Base-by-base conservation (phyloP, 345 rosid genomes). In the Pistacia integerrima region DNA sequence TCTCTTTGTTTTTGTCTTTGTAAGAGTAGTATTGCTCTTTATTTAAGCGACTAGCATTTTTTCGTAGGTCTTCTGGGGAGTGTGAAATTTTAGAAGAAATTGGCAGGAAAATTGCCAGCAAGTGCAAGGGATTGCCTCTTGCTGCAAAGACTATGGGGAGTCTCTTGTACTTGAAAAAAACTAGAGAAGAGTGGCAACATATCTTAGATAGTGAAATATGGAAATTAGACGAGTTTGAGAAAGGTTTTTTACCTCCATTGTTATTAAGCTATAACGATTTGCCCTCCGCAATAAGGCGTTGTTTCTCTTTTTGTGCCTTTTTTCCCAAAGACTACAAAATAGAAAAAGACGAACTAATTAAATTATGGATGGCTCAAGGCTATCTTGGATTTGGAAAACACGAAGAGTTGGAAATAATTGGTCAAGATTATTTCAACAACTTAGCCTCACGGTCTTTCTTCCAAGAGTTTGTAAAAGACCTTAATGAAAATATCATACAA, bases 231-330 rank as follows among this genome's bases (percentile, higher is more conserved):
- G 49, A 55, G 49, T 18, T 70, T 1, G 30, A 52, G n/a, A 3
- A 35, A 33, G 49, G 18, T 18, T 17, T 70, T 70, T 35, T 38
- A 0, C 3, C 64, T 0, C 36, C 38, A 0, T 1, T 71, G 3
- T 44, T 57, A 2, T n/a, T 71, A 16, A 70, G 74, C 38, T 70
- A 70, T 36, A 54, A 70, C 12, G 18, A 35, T 6, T 11, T 70
- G n/a, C 49, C 30, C 0, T 33, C 5, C 2, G 35, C 1, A 0
- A 25, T 7, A 7, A 71, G 22, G 5, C 12, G 2, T 0, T 57
- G 54, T 58, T 71, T 70, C 18, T 57, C 54, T 2, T 71, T 25
- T 62, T 62, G 44, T 30, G 44, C 9, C 0, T 11, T 30, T 30
- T 30, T 30, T 30, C 33, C 33, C 2, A 30, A 46, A 12, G n/a